phyloP scores from a whole-genome alignment of 768 basidiomycete species.

The Mycena latifolia region DNA sequence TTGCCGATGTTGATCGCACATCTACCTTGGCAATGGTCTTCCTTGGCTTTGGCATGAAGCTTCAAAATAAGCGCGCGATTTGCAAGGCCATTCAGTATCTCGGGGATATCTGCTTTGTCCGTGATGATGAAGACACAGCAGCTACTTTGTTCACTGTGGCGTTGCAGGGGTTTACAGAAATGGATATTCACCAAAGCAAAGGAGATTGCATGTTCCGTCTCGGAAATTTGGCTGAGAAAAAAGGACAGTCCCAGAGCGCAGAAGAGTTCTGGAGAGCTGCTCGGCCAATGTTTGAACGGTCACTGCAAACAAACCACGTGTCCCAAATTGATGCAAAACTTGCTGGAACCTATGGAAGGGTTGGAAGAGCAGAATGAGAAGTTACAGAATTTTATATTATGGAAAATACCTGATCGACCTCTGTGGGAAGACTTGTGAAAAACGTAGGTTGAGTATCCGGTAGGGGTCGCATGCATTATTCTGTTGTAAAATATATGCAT shows the following conservation, averaged over 20 bases:
- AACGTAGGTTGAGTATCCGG: too few relatives aligned
- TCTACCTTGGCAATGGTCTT: background rate
- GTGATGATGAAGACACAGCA: background rate
- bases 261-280: background rate
- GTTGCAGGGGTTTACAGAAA: background rate
- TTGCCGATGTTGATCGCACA: background rate
- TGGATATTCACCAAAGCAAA: constrained; percentile 3
- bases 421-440: too few relatives aligned
- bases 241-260: background rate
- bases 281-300: background rate
- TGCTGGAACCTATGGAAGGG: too few relatives aligned
- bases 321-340: background rate
- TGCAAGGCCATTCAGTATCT: background rate
- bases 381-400: too few relatives aligned
- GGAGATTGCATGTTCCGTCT: background rate
- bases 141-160: background rate
- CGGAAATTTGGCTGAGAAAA: background rate
- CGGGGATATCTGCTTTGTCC: background rate
- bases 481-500: too few relatives aligned
- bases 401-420: too few relatives aligned
- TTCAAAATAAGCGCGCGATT: background rate
- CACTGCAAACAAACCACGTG: background rate
- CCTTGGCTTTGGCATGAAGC: background rate
- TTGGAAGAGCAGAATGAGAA: too few relatives aligned
- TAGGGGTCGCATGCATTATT: too few relatives aligned